A percentile compares a stretch with the other conserved stretches of the same genome.
These are phyloP conservation scores for Trichoderma oligosporum DNA, from an alignment of 2,329 filamentous ascomycete genomes.

Conservation along the genomic window DNA sequence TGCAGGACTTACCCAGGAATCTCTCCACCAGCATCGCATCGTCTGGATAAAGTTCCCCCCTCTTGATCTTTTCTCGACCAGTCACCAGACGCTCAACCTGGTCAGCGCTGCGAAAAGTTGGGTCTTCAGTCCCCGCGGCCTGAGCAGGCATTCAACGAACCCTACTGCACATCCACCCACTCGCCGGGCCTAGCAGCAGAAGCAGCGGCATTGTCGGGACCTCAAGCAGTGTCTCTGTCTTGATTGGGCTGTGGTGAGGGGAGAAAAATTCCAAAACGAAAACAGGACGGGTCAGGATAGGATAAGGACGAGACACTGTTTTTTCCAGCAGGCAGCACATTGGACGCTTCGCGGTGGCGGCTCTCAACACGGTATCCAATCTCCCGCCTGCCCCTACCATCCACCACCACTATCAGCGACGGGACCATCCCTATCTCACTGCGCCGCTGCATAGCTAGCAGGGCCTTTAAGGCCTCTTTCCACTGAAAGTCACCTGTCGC, in stretches of 20 bases:
- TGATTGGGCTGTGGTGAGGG: conserved; percentile 11
- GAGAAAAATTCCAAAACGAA: background rate
- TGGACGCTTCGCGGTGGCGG: conserved; percentile 9
- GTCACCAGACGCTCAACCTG: conserved; percentile 4
- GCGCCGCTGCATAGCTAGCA: conserved; percentile 10
- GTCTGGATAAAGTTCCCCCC: conserved; percentile 1
- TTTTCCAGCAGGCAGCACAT: conserved; percentile 1
- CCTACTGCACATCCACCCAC: conserved; percentile 10
- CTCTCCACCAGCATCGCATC: conserved; percentile 11
- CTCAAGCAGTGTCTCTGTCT: background rate
- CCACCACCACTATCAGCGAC: background rate
- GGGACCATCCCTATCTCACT: background rate
- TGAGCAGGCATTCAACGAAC: conserved; percentile 14
- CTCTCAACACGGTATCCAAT: conserved; percentile 3
- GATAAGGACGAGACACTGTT: background rate
- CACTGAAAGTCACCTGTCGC: conserved; percentile 15
- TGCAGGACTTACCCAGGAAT: conserved; percentile 10
- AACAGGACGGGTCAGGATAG: background rate
- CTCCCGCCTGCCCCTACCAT: background rate
- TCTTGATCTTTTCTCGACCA: background rate
- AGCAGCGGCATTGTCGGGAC: conserved; percentile 2
- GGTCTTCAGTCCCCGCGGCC: conserved; percentile 3
- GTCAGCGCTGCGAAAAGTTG: conserved; percentile 4
- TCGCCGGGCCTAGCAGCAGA: background rate
- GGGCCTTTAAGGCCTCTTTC: conserved; percentile 8